These are phyloP conservation scores for Diaporthe australafricana DNA, from an alignment of 2,329 filamentous ascomycete species.

Conservation along the genomic window DNA sequence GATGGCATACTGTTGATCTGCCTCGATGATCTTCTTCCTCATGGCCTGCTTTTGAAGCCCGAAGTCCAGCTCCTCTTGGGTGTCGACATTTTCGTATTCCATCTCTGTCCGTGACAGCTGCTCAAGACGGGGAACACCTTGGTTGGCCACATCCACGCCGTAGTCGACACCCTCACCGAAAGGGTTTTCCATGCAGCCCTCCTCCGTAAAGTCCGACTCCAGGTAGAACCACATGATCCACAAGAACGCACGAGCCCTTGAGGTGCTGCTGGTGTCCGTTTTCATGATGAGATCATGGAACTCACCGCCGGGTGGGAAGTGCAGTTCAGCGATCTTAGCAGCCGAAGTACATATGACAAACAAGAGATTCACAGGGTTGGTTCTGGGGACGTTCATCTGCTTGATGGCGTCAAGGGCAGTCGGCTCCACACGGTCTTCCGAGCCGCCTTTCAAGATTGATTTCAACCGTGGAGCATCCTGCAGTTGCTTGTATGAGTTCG, in stretches of 20 bases:
- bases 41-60: conserved; percentile 80
- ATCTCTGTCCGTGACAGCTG: conserved; percentile 75
- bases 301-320: conserved; percentile 86
- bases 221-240: conserved; percentile 99
- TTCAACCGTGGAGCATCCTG: conserved; percentile 97
- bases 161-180: conserved; percentile 82
- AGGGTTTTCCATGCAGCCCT: conserved; percentile 89
- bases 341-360: conserved; percentile 94
- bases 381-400: conserved; percentile 73
- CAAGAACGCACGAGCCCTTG: conserved; percentile 87
- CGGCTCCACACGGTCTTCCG: conserved; percentile 89
- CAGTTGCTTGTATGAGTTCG: conserved; percentile 96
- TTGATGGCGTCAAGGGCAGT: conserved; percentile 87
- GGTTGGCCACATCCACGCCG: conserved; percentile 71
- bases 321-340: conserved; percentile 89
- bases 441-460: conserved; percentile 96
- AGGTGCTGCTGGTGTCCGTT: conserved; percentile 82
- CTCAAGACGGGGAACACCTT: conserved; percentile 76
- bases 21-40: conserved; percentile 79
- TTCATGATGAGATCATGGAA: conserved; percentile 98
- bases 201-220: conserved; percentile 91
- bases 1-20: conserved; percentile 77
- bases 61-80: conserved; percentile 75
- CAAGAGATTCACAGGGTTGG: conserved; percentile 96
- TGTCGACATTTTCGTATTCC: conserved; percentile 79